Conservation (phyloP, 2,329 filamentous ascomycete species). For the Ceratocystiopsis brevicomis region DNA sequence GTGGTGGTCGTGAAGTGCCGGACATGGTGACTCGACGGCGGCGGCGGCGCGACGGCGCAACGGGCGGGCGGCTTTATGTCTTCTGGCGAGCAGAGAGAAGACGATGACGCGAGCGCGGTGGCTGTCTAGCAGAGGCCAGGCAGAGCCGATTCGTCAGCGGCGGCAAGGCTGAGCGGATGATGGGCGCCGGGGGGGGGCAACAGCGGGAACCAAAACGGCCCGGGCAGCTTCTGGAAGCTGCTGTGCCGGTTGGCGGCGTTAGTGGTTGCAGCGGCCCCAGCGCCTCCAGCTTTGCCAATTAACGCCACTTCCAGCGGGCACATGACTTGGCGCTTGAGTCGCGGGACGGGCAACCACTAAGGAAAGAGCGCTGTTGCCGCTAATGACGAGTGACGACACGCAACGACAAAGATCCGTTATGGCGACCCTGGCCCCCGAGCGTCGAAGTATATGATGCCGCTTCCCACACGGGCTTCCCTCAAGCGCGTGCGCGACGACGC, state of each 20-base stretch:
- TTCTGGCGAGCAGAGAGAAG: background rate
- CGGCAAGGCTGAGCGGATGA: slow-evolving; percentile 1
- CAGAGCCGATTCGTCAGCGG: background rate
- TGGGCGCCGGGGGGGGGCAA: too few relatives aligned
- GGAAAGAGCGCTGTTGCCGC: background rate
- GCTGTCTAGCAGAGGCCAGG: background rate
- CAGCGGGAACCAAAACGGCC: too few relatives aligned
- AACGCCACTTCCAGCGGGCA: background rate
- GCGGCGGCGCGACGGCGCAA: background rate
- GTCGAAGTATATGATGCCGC: background rate
- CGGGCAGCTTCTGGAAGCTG: slow-evolving; percentile 6
- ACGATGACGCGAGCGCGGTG: background rate
- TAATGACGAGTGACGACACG: background rate
- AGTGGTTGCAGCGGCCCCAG: background rate
- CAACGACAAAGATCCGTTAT: too few relatives aligned
- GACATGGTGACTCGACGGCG: slow-evolving; percentile 26
- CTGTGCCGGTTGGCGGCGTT: background rate
- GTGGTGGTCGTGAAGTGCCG: slow-evolving; percentile 15
- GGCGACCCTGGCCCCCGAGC: too few relatives aligned
- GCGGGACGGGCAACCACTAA: background rate
- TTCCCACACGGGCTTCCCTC: slow-evolving; percentile 31
- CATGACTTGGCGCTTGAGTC: slow-evolving; percentile 8
- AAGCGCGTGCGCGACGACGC: slow-evolving; percentile 37
- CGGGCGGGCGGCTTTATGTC: background rate
- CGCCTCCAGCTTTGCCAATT: too few relatives aligned